Conservation (phyloP, 2,329 filamentous ascomycete species). For the Cladosporium velox region DNA sequence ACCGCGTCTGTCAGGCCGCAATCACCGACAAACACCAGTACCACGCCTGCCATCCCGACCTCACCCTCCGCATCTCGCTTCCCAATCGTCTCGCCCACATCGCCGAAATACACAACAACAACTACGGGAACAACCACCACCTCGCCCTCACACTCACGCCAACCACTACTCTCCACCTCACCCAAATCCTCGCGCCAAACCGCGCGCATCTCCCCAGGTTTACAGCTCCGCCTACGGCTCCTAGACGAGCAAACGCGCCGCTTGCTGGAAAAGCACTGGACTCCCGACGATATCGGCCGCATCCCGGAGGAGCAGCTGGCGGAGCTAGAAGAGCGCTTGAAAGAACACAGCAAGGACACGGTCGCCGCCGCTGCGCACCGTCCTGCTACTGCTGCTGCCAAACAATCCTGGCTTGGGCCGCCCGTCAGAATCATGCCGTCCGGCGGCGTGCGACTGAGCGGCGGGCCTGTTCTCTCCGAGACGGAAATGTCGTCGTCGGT, state of each 20-base stretch:
- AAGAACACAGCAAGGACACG: conserved; percentile 10
- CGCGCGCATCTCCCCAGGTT: conserved; percentile 42
- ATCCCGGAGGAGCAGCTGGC: conserved; percentile 70
- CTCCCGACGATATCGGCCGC: conserved; percentile 60
- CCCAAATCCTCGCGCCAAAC: conserved; percentile 39
- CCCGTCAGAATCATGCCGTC: conserved; percentile 28
- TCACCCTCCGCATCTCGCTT: not conserved
- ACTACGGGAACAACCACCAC: not conserved
- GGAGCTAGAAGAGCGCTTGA: conserved; percentile 62
- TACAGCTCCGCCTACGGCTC: conserved; percentile 48
- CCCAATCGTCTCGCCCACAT: not conserved
- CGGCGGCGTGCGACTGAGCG: conserved; percentile 35
- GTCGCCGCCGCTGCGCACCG: conserved; percentile 52
- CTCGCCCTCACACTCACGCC: not conserved
- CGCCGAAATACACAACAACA: not conserved
- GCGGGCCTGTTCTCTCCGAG: conserved; percentile 40
- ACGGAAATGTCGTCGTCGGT: conserved; percentile 33
- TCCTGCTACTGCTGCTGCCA: conserved; percentile 49
- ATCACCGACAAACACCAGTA: not conserved
- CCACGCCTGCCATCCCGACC: not conserved
- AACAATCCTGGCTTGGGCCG: conserved; percentile 65
- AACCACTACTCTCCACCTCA: not conserved
- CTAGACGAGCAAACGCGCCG: conserved; percentile 41
- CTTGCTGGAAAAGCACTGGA: conserved; percentile 37
- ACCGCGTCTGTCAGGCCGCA: not conserved